Conservation (phyloP, 257 asterid genomes). For the Striga asiatica region DNA sequence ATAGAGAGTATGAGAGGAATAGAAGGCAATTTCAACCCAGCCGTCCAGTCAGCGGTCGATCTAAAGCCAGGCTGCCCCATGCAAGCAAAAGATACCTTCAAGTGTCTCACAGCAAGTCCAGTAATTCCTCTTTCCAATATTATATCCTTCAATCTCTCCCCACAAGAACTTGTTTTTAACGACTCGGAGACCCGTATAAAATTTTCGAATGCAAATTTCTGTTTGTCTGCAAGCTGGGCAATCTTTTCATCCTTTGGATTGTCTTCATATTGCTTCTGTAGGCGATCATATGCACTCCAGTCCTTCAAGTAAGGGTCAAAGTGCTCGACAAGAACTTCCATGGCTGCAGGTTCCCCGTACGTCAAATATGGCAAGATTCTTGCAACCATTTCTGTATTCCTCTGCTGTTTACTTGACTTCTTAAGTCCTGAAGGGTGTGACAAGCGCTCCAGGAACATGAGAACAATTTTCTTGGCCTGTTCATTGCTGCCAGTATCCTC, state of each 20-base stretch:
- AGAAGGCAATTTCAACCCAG: constrained; percentile 70
- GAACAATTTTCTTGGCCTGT: constrained; percentile 94
- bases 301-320: constrained; percentile 79
- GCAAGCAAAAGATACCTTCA: constrained; percentile 68
- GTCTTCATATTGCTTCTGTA: constrained; percentile 61
- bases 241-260: constrained; percentile 69
- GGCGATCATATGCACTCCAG: constrained; percentile 75
- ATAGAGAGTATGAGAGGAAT: constrained; percentile 88
- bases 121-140: constrained; percentile 90
- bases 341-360: constrained; percentile 96
- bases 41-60: constrained; percentile 64
- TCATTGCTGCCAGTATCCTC: constrained; percentile 89
- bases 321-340: constrained; percentile 96
- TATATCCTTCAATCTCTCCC: constrained; percentile 94
- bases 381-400: constrained; percentile 99
- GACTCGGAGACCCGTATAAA: constrained; percentile 95
- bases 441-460: constrained; percentile 90
- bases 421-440: constrained; percentile 89
- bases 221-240: constrained; percentile 63
- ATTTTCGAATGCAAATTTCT: constrained; percentile 82
- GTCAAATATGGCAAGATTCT: constrained; percentile 95
- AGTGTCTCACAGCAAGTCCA: constrained; percentile 65
- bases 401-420: constrained; percentile 86
- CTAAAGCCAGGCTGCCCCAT: constrained; percentile 67
- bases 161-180: constrained; percentile 90